Base-by-base conservation (phyloP, 495 filamentous ascomycete genomes). In the Staphylotrichum tortipilum region DNA sequence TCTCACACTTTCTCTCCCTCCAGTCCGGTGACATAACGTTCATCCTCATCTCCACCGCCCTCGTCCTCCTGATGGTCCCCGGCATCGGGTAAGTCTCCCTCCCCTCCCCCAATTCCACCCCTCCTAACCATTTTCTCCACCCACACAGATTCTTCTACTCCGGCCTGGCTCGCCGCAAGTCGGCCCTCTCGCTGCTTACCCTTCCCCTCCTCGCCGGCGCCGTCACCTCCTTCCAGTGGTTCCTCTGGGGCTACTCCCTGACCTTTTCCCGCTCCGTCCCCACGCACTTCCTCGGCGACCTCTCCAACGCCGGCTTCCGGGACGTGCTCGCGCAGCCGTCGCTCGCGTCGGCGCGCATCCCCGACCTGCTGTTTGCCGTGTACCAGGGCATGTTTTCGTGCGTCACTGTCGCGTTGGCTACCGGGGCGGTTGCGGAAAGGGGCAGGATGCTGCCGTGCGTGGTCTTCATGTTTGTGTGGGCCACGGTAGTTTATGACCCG, bases 361-460 rank as follows among this genome's bases (percentile, higher is more conserved):
- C 92, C 0, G 92, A 97, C 69, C 71, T 98, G n/a, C 69, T 97
- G 14, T 97, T 95, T 63, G 87, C 86, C 34, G 76, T 97, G 28
- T 96, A 94, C 70, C 91, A 97, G 73, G 90, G 92, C 73, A 96
- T 97, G 91, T 98, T 97, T 74, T 86, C 90, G 12, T 78, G 80
- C 50, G 94, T 96, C 75, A 95, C 90, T 75, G 88, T 94, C 36
- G 92, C 91, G 46, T 79, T 98, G 45, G 89, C 88, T 15, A 85
- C 94, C 36, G 92, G 92, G 56, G 92, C 88, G 33, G 85, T 89
- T 30, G 91, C 92, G 34, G 92, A 98, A 63, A 77, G 92, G 56
- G 91, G 91, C 46, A 84, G 90, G 50, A 94, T 97, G 86, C 81
- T 95, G 17, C 92, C 92, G 17, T 88, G 83, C 66, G 76, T 95